Base-by-base conservation (phyloP, 2,329 filamentous ascomycete species). In the Fusarium devonianum region DNA sequence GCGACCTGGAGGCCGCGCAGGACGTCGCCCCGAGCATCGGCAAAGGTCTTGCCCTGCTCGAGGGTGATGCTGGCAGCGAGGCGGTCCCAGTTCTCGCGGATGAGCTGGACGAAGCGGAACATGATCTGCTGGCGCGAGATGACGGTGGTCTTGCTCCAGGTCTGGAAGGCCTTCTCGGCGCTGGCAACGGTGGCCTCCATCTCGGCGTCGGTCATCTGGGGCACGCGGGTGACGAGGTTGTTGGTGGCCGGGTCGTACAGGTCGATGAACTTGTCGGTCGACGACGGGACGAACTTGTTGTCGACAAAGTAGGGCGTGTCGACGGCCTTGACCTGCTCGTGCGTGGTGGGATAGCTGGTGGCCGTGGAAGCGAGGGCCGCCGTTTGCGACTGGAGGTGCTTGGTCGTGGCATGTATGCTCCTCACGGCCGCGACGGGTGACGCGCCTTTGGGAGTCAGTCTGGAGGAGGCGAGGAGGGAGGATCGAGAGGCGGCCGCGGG, bases 1-100 rank as follows among this genome's bases (percentile, higher is more conserved):
- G 90, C 90, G 18, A 94, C 90, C 78, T 94, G 90, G 51, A 94
- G 78, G 35, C 90, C 90, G 62, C 90, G 82, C 39, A 93, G 81
- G 16, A 94, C 90, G 70, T 94, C 90, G 33, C 90, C 90, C 72
- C 80, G 87, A 25, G 90, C 89, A 71, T 94, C 90, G 42, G 87
- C 87, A 71, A 93, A 87, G 0, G 90, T 94, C 82, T 94, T 94
- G 71, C 90, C 90, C 78, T 94, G 90, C 77, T 94, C 90, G 47
- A 93, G 79, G 6, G 89, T 92, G 71, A 94, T 94, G 75, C 87
- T 91, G 10, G 90, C 89, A 12, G 90, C 90, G 60, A 94, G 75
- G 13, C 90, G 81, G 71, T 94, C 90, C 89, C 89, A 92, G 75
- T 94, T 88, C 75, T 92, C 87, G 41, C 88, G 80, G 69, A 94